Evolutionary conservation across 75 land plant species (phyloP), one percentile per base, ranked within the genome.

Genomic region (Cryptomeria japonica): DNA sequence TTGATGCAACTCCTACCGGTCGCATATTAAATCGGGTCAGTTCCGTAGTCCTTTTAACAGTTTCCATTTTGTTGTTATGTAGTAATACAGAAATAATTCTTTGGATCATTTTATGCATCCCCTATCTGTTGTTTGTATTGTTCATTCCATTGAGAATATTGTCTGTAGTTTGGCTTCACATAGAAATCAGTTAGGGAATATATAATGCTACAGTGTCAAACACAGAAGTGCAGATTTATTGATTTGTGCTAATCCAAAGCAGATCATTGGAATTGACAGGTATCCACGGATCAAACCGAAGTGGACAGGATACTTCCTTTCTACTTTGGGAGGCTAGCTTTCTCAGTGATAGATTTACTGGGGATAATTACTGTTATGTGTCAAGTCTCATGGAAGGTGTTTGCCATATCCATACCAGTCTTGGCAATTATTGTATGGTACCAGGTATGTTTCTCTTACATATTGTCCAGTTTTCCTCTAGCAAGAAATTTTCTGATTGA

Each of bases 1-100:
- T 97, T 87, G 97, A 97, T 91, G 77, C 97, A 36, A 97, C 99
- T n/a, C 99, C 97, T 53, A 96, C 90, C 55, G 97, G 97, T 13
- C 93, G 99, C 55, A 94, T 97, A 70, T 86, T 97, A 13, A 97
- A 95, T 80, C 93, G 99, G 85, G 99, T 97, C 90, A 88, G 93
- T 70, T 70, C 18, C n/a, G 9, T 31, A 70, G 34, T 70, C 32
- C 32, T 70, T 31, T 5, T n/a, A 56, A 56, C 61, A 56, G 61
- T 18, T 56, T 10, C 5, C 75, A 70, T 70, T 70, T 70, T 70
- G 75, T 70, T 31, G 75, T 8, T 6, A 5, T 7, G 61, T 56
- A 56, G 4, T 18, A 56, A 12, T 53, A 53, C 14, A 53, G 7
- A 68, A 28, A 68, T 68, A 68, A 5, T 22, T 22, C 10, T 34